Base-by-base conservation (phyloP, 164 flowering plant genomes). In the Buxus sempervirens region DNA sequence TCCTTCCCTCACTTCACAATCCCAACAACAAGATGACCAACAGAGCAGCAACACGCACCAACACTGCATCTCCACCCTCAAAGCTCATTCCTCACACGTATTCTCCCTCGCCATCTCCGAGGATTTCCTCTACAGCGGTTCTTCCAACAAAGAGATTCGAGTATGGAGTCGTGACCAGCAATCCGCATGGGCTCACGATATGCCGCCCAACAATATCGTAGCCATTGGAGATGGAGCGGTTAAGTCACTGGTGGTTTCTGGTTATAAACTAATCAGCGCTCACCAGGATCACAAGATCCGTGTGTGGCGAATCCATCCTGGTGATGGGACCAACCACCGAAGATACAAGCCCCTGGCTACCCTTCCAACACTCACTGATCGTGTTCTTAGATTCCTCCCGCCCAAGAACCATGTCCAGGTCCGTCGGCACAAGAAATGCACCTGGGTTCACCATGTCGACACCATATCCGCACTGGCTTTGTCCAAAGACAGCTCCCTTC, bases 221-320 rank as follows among this genome's bases (percentile, higher is more conserved):
- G 74, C 82, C 2, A 61, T 66, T 0, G 86, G 87, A 9, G 72
- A 82, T 23, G 87, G 92, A 19, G 91, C 95, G 2, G 90, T 91
- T 9, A 94, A 94, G 74, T 85, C 90, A 22, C 62, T 94, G 0
- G 80, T 82, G 0, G 76, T 85, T 5, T 69, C 63, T 1, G 75
- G 74, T 3, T 80, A 85, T 32, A 86, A 79, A 64, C 84, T 91
- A 25, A 78, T 86, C 69, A 88, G 81, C 57, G 96, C 93, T 27
- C 96, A 91, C 74, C 98, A 91, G 68, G 97, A 94, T 72, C 85
- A 84, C 65, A 90, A 85, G 71, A 94, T 94, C 65, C 81, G 98
- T 4, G 95, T 91, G 0, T 94, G 97, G 97, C 79, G 75, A 69
- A 81, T 84, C 66, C 63, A 69, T n/a, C n/a, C n/a, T 14, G 54